phyloP scores from a whole-genome alignment of 306 rosid genomes.

The Castanea sativa region DNA sequence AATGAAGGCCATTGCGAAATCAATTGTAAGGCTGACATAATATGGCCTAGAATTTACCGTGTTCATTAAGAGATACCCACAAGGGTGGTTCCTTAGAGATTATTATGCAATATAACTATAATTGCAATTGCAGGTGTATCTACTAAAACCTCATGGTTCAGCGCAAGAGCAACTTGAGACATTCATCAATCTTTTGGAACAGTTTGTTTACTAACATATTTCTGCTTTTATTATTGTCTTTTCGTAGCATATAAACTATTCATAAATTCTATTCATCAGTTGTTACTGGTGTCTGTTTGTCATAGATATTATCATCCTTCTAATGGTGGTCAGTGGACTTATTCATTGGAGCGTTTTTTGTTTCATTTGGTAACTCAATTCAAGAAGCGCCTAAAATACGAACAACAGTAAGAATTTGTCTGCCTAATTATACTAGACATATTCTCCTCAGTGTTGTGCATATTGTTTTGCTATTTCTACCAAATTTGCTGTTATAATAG shows the following conservation, averaged over 20 bases:
- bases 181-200: conserved; percentile 95
- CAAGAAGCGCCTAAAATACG: conserved; percentile 81
- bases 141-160: conserved; percentile 76
- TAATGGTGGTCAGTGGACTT: conserved; percentile 98
- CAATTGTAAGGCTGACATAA: conserved; percentile 67
- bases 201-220: conserved; percentile 63
- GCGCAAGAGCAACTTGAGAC: conserved; percentile 73
- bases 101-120: conserved; percentile 14
- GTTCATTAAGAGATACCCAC: conserved; percentile 14
- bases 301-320: conserved; percentile 97
- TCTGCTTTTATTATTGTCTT: conserved; percentile 22
- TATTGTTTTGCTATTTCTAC: conserved; percentile 30
- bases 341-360: conserved; percentile 78
- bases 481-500: conserved; percentile 47
- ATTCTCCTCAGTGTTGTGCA: conserved; percentile 12
- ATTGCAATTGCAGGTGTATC: conserved; percentile 71
- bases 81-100: conserved; percentile 18
- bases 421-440: conserved; percentile 8
- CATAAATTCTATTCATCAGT: conserved; percentile 9
- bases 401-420: conserved; percentile 64
- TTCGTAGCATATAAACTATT: conserved; percentile 8
- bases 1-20: conserved; percentile 85
- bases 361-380: conserved; percentile 76
- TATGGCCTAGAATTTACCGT: conserved; percentile 5
- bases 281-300: conserved; percentile 12